phyloP scores from a whole-genome alignment of 768 basidiomycete genomes.

The Ramaria rubella region DNA sequence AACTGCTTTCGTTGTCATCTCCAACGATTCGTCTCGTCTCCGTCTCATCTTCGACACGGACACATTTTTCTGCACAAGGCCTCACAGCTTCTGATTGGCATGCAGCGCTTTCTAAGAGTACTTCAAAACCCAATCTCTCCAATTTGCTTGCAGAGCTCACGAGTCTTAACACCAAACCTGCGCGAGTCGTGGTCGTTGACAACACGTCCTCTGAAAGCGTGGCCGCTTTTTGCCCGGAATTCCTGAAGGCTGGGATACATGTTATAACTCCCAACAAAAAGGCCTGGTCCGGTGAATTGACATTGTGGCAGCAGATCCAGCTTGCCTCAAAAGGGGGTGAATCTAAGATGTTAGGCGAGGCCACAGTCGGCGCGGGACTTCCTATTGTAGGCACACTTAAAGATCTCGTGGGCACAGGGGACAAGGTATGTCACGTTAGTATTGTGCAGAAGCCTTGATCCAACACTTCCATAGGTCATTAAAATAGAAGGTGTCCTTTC shows the following conservation, averaged over 20 bases:
- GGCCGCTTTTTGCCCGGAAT: conserved; percentile 73
- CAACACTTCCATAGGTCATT: conserved; percentile 42
- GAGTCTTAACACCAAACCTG: conserved; percentile 35
- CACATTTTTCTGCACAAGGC: conserved; percentile 46
- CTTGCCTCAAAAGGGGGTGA: conserved; percentile 50
- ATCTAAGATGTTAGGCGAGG: conserved; percentile 74
- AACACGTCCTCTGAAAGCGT: conserved; percentile 85
- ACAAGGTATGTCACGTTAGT: conserved; percentile 64
- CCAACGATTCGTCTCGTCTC: conserved; percentile 60
- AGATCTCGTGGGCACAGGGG: conserved; percentile 87
- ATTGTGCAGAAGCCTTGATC: too few species aligned
- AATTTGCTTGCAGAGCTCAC: conserved; percentile 38
- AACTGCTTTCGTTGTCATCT: conserved; percentile 59
- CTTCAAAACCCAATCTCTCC: conserved; percentile 36
- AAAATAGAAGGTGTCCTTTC: conserved; percentile 98
- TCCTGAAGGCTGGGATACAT: conserved; percentile 71
- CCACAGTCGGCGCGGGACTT: conserved; percentile 93
- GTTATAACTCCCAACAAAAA: conserved; percentile 98
- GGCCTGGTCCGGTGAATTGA: conserved; percentile 71
- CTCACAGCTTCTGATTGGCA: conserved; percentile 38
- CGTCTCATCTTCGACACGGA: conserved; percentile 59
- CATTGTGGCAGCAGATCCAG: conserved; percentile 64
- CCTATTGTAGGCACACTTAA: conserved; percentile 89
- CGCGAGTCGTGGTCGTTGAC: conserved; percentile 72
- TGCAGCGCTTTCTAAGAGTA: conserved; percentile 42